phyloP scores from a whole-genome alignment of 495 filamentous ascomycete genomes.

The Cercophora samala region DNA sequence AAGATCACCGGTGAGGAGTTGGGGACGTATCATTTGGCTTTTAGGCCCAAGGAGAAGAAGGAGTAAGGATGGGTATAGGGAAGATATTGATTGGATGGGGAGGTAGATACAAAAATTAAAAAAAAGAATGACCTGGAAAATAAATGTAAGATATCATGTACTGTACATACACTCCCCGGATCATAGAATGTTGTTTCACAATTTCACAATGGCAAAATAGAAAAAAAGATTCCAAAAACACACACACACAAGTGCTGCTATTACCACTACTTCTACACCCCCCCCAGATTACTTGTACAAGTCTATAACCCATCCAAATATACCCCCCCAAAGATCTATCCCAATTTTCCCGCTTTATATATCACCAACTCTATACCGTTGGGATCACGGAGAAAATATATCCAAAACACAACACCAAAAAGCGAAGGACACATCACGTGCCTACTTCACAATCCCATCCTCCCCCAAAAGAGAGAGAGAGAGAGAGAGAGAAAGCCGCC shows the following conservation, averaged over 20 bases:
- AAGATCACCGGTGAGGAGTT: conserved; percentile 60
- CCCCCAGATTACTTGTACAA: neutral
- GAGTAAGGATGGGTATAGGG: neutral
- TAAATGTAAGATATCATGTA: neutral
- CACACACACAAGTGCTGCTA: neutral
- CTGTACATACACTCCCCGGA: neutral
- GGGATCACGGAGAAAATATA: neutral
- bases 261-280: neutral
- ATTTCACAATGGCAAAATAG: neutral
- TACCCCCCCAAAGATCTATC: neutral
- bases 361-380: neutral
- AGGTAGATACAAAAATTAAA: too few relatives aligned
- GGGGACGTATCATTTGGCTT: conserved; percentile 63
- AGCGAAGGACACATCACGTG: neutral
- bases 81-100: too few relatives aligned
- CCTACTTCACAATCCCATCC: neutral
- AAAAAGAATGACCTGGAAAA: too few relatives aligned
- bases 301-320: neutral
- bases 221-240: neutral
- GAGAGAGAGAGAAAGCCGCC: too few relatives aligned
- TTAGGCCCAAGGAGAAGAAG: conserved; percentile 14
- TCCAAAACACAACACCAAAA: neutral
- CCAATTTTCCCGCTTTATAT: neutral
- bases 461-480: too few relatives aligned
- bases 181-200: neutral